phyloP scores from a whole-genome alignment of 2,329 filamentous ascomycete species.

The Ceratocystis destructans region DNA sequence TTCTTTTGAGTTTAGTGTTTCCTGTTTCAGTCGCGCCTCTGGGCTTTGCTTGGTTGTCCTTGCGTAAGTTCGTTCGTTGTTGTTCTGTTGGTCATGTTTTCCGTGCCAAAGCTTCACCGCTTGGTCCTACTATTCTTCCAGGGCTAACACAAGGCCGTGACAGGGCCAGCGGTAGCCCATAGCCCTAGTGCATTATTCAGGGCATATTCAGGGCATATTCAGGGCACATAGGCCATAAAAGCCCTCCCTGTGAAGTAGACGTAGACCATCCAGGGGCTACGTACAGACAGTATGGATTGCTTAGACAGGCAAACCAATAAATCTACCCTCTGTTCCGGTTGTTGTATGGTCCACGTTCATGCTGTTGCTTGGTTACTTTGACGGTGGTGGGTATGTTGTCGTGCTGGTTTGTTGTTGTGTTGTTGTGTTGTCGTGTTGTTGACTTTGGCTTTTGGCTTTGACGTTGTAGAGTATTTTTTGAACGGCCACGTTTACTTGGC shows the following conservation, averaged over 20 bases:
- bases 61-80: not conserved
- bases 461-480: no score
- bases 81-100: not conserved
- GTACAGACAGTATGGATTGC: not conserved
- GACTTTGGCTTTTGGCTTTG: constrained; percentile 9
- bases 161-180: not conserved
- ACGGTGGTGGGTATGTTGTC: not conserved
- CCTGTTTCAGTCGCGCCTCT: constrained; percentile 4
- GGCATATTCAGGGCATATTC: not conserved
- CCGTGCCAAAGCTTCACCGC: constrained; percentile 2
- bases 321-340: not conserved
- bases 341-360: not conserved
- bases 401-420: not conserved
- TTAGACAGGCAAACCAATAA: no score
- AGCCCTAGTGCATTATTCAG: not conserved
- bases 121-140: not conserved
- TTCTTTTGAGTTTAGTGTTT: not conserved
- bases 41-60: not conserved
- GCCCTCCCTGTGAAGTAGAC: not conserved
- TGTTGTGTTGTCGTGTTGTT: not conserved
- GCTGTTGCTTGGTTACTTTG: constrained; percentile 8
- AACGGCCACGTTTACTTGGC: constrained; percentile 18
- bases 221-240: not conserved
- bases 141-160: not conserved
- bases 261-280: not conserved